Percentiles rank a stretch among this genome's conserved stretches.
phyloP scores from a whole-genome alignment of 495 filamentous ascomycete species.

The Xylaria curta region DNA sequence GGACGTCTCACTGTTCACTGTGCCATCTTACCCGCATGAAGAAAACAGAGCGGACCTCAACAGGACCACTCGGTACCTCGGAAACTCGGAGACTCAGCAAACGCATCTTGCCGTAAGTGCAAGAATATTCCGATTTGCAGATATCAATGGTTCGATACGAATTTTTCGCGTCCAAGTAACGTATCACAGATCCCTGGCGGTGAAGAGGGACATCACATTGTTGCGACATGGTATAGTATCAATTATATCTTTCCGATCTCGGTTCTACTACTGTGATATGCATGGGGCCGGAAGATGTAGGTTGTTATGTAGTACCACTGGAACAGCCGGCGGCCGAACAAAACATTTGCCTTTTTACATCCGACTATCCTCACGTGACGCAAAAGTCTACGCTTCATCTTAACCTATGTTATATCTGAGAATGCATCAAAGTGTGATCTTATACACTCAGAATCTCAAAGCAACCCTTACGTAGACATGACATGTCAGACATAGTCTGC shows the following conservation, averaged over 20 bases:
- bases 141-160: constrained; percentile 6
- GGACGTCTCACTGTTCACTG: not conserved
- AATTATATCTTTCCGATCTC: not conserved
- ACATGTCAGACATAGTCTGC: not conserved
- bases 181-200: not conserved
- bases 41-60: not conserved
- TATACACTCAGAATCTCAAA: not conserved
- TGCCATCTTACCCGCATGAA: not conserved
- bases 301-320: constrained; percentile 1
- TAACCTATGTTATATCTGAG: not conserved
- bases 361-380: constrained; percentile 8
- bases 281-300: not conserved
- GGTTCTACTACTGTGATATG: not conserved
- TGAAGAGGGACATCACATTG: constrained; percentile 6
- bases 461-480: not conserved
- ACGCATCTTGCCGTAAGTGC: not conserved
- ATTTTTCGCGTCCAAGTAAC: constrained; percentile 6
- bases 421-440: not conserved
- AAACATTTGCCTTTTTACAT: not conserved
- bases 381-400: not conserved
- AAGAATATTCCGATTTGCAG: constrained; percentile 5
- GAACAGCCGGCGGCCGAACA: not conserved
- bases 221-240: not conserved
- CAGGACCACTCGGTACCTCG: constrained; percentile 20
- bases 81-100: not conserved